Evolutionary conservation across 2,329 filamentous ascomycete species (phyloP).

Genomic region (Exophiala sp.): DNA sequence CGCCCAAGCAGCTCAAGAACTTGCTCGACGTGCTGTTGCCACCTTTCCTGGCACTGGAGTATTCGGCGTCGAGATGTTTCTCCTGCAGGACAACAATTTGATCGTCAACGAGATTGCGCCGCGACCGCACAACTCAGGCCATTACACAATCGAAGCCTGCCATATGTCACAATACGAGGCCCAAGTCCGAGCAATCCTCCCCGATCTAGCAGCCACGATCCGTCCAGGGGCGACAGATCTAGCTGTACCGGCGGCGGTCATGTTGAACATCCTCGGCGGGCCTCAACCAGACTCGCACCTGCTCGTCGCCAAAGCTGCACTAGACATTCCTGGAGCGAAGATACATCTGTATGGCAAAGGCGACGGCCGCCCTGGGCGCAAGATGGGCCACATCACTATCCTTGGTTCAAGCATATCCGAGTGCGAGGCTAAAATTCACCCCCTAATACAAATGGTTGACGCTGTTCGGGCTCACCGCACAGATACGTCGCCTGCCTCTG

Average conservation of each 20-base stretch:
- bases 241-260: conserved; percentile 44
- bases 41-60: conserved; percentile 83
- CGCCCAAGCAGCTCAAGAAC: conserved; percentile 61
- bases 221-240: conserved; percentile 45
- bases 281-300: conserved; percentile 57
- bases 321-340: conserved; percentile 53
- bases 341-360: conserved; percentile 91
- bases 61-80: conserved; percentile 95
- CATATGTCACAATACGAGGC: conserved; percentile 87
- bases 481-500: conserved; percentile 31
- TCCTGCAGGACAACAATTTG: conserved; percentile 65
- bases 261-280: conserved; percentile 54
- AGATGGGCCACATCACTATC: conserved; percentile 91
- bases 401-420: conserved; percentile 62
- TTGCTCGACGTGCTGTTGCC: conserved; percentile 72
- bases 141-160: conserved; percentile 91
- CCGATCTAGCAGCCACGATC: conserved; percentile 52
- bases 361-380: conserved; percentile 74
- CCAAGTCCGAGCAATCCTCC: conserved; percentile 75
- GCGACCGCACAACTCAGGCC: conserved; percentile 82
- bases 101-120: conserved; percentile 84
- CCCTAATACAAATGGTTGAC: conserved; percentile 70
- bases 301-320: conserved; percentile 51
- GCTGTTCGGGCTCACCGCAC: conserved; percentile 65
- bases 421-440: conserved; percentile 62